Percentiles rank a stretch among this genome's conserved stretches.
Conservation (phyloP, 768 basidiomycete species). For the Lentinus brumalis region DNA sequence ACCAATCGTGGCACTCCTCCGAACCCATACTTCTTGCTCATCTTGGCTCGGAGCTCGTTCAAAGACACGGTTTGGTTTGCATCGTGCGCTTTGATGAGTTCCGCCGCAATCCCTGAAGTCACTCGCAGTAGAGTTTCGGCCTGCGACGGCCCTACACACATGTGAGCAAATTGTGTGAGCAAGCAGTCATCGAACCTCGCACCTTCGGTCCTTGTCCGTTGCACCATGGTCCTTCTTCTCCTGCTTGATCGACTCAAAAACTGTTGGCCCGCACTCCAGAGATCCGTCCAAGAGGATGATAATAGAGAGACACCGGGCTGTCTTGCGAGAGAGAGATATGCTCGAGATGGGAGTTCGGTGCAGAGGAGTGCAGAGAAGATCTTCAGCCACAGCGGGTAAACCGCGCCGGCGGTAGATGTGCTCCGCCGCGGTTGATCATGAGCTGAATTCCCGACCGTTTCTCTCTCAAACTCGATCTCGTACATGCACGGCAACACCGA, state of each 20-base stretch:
- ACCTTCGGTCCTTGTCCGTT: conserved; percentile 44
- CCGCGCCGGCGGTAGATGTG: conserved; percentile 12
- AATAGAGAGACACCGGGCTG: background rate
- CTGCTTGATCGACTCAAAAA: background rate
- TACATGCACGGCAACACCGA: conserved; percentile 5
- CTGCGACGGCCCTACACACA: conserved; percentile 71
- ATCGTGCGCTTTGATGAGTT: conserved; percentile 88
- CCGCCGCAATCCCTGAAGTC: conserved; percentile 92
- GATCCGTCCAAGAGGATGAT: background rate
- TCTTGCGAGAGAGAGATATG: background rate
- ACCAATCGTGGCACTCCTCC: conserved; percentile 90
- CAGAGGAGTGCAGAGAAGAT: conserved; percentile 4
- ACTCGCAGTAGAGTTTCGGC: conserved; percentile 88
- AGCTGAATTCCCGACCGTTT: background rate
- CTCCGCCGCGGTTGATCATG: background rate
- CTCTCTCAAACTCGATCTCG: background rate
- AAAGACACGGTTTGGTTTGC: conserved; percentile 77
- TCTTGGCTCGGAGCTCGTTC: conserved; percentile 81
- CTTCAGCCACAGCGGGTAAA: conserved; percentile 15
- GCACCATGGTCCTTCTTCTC: conserved; percentile 35
- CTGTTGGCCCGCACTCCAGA: background rate
- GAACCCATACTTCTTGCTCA: conserved; percentile 89
- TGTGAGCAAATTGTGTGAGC: background rate
- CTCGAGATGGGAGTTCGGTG: background rate
- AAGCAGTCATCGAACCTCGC: background rate